A percentile compares a stretch with the other conserved stretches of the same genome.
These are phyloP conservation scores for Penicillium flavigenum DNA, from an alignment of 495 filamentous ascomycete genomes.

Conservation along the genomic window DNA sequence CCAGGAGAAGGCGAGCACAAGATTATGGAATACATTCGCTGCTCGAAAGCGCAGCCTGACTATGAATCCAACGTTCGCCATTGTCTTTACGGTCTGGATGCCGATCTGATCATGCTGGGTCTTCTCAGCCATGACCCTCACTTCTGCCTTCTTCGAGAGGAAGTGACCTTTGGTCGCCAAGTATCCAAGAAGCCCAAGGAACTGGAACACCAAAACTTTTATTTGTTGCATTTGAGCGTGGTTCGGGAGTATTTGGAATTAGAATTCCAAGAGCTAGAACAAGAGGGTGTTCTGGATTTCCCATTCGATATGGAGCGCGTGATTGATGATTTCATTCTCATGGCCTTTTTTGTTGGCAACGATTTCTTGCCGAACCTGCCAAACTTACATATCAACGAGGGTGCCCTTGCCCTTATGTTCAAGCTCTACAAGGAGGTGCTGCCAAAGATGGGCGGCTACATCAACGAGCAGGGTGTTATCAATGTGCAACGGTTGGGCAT, in stretches of 20 bases:
- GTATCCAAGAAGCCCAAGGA: conserved; percentile 87
- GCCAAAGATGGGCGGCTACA: conserved; percentile 87
- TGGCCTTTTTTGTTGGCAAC: conserved; percentile 99
- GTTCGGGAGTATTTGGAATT: conserved; percentile 95
- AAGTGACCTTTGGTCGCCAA: conserved; percentile 93
- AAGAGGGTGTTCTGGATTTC: conserved; percentile 71
- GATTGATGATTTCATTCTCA: conserved; percentile 98
- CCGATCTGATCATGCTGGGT: conserved; percentile 98
- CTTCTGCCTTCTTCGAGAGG: conserved; percentile 94
- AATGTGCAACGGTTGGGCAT: conserved; percentile 75
- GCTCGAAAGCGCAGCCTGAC: conserved; percentile 88
- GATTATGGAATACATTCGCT: conserved; percentile 99
- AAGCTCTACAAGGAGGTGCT: conserved; percentile 90
- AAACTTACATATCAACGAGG: conserved; percentile 97
- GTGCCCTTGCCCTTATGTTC: conserved; percentile 94
- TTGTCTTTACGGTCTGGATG: conserved; percentile 96
- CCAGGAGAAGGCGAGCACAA: conserved; percentile 99
- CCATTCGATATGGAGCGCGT: conserved; percentile 92
- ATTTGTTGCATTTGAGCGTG: conserved; percentile 93
- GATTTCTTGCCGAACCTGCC: conserved; percentile 98
- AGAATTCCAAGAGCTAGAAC: conserved; percentile 91
- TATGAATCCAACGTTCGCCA: conserved; percentile 97
- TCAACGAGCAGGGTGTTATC: conserved; percentile 92
- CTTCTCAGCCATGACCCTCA: conserved; percentile 96
- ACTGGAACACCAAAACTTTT: conserved; percentile 98